phyloP scores from a whole-genome alignment of 1,139 yeast genomes.

The Torulaspora pretoriensis region DNA sequence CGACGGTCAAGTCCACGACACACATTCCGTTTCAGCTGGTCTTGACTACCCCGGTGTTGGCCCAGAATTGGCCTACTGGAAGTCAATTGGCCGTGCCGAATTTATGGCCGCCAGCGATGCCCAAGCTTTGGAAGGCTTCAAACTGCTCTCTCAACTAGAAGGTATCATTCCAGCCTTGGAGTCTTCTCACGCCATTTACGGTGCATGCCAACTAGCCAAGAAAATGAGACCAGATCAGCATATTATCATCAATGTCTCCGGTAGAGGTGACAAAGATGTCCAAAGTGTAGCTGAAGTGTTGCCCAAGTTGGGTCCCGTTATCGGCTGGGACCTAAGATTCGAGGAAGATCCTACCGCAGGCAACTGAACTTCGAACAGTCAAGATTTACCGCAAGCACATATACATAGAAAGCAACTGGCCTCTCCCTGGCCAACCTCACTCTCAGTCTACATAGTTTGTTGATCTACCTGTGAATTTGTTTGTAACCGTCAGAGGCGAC shows the following conservation, averaged over 20 bases:
- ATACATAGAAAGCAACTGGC: neutral
- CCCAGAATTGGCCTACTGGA: constrained; percentile 96
- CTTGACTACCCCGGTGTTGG: constrained; percentile 99
- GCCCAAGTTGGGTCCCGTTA: constrained; percentile 82
- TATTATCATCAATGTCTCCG: constrained; percentile 83
- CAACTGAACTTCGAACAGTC: neutral
- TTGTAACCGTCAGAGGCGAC: constrained; percentile 1
- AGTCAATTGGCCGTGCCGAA: constrained; percentile 84
- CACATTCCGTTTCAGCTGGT: constrained; percentile 98
- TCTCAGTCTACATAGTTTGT: neutral
- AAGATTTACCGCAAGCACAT: neutral
- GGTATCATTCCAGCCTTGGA: constrained; percentile 99
- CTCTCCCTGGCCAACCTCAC: neutral
- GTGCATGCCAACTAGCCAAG: constrained; percentile 86
- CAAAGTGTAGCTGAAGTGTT: constrained; percentile 94
- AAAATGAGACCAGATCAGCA: constrained; percentile 74
- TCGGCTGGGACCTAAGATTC: constrained; percentile 95
- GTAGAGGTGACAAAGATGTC: constrained; percentile 99
- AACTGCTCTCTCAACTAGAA: constrained; percentile 81
- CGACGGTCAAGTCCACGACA: constrained; percentile 96
- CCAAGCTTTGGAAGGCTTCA: constrained; percentile 87
- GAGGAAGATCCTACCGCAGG: constrained; percentile 42
- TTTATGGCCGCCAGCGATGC: constrained; percentile 92
- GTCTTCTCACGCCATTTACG: constrained; percentile 92
- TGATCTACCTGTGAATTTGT: neutral